phyloP scores from a whole-genome alignment of 148 eudicot species.

The Chenopodium album region DNA sequence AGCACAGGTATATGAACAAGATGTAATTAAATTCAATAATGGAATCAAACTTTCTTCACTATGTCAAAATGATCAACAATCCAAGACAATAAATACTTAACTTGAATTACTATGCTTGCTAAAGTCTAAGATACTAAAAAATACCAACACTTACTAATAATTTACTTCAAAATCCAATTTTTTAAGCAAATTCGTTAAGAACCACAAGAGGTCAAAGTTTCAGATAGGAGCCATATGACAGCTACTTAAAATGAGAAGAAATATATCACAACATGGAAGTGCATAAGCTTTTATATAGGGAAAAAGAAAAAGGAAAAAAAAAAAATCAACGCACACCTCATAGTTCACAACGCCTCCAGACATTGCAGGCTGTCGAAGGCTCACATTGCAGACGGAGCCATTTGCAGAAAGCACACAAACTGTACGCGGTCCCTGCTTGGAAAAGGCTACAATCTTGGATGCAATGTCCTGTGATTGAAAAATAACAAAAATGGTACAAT shows the following conservation, averaged over 20 bases:
- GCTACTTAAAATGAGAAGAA: not conserved
- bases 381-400: slow-evolving; percentile 71
- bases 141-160: not conserved
- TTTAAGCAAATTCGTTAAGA: not conserved
- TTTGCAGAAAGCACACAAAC: slow-evolving; percentile 74
- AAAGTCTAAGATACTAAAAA: no score
- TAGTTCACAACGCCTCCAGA: slow-evolving; percentile 62
- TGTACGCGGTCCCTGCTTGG: slow-evolving; percentile 74
- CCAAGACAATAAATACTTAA: no score
- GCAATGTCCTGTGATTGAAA: slow-evolving; percentile 57
- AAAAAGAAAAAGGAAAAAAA: not conserved
- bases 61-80: no score
- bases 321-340: slow-evolving; percentile 42
- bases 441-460: slow-evolving; percentile 63
- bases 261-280: not conserved
- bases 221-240: not conserved
- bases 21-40: not conserved
- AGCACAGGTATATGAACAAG: not conserved
- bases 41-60: not conserved
- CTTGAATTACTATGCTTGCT: no score
- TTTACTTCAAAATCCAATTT: not conserved
- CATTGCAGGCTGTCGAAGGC: slow-evolving; percentile 65
- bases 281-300: no score
- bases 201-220: not conserved
- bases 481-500: not conserved